A percentile compares a stretch with the other conserved stretches of the same genome.
Evolutionary conservation across 1,284 basidiomycete species (phyloP).

Genomic region (Trametes hirsuta): DNA sequence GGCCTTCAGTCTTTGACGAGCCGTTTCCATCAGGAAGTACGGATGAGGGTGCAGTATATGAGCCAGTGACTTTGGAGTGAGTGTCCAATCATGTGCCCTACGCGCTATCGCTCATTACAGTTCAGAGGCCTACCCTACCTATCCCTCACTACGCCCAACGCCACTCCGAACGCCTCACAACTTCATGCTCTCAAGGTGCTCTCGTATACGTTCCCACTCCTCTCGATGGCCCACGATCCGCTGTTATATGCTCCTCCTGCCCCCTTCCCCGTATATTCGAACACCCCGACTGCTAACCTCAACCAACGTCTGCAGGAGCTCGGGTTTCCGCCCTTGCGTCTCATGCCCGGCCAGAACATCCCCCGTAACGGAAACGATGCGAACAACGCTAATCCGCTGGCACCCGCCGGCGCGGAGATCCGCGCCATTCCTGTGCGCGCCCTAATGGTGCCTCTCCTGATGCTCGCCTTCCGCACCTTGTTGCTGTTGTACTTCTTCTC

Average conservation of each 20-base stretch:
- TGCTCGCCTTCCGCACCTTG: constrained; percentile 69
- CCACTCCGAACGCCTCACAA: constrained; percentile 61
- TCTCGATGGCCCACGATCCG: constrained; percentile 37
- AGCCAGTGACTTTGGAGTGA: constrained; percentile 58
- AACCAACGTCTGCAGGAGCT: constrained; percentile 65
- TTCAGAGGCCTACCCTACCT: constrained; percentile 65
- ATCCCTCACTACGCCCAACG: constrained; percentile 50
- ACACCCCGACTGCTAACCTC: constrained; percentile 46
- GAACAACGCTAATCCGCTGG: constrained; percentile 29
- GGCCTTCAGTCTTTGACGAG: constrained; percentile 66
- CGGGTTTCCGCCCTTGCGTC: constrained; percentile 55
- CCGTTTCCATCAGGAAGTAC: constrained; percentile 44
- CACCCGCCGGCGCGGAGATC: constrained; percentile 39
- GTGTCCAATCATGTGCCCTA: constrained; percentile 32
- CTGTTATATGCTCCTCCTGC: constrained; percentile 27
- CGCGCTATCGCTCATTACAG: background rate
- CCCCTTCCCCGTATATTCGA: constrained; percentile 21
- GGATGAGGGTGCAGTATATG: constrained; percentile 61
- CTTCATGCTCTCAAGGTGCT: constrained; percentile 69
- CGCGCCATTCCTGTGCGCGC: constrained; percentile 59
- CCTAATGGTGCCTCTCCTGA: constrained; percentile 64
- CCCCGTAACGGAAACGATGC: constrained; percentile 31
- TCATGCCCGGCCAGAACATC: constrained; percentile 33
- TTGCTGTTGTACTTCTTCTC: constrained; percentile 80
- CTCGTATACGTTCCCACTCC: constrained; percentile 68